Evolutionary conservation across 345 rosid genomes (phyloP).

Genomic region (Luvunga scandens): DNA sequence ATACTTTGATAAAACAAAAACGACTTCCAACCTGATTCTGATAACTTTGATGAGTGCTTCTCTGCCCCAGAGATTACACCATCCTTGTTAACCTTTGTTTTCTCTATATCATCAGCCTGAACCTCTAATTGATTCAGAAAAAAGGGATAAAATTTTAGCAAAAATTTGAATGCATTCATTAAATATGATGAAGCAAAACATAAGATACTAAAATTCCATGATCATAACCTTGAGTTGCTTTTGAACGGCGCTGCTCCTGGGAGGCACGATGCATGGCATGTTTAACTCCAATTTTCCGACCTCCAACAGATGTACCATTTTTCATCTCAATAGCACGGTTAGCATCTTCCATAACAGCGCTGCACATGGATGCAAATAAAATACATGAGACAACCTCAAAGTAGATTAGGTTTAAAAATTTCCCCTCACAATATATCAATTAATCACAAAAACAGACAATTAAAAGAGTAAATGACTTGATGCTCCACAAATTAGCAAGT

Average conservation of each 20-base stretch:
- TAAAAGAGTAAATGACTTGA: background rate
- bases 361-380: slow-evolving; percentile 22
- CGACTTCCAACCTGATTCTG: slow-evolving; percentile 30
- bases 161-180: background rate
- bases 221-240: slow-evolving; percentile 50
- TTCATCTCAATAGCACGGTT: slow-evolving; percentile 74
- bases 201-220: background rate
- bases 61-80: slow-evolving; percentile 29
- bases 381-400: background rate
- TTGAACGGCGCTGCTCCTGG: slow-evolving; percentile 65
- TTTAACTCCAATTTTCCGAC: slow-evolving; percentile 77
- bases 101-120: slow-evolving; percentile 34
- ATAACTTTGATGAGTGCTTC: slow-evolving; percentile 26
- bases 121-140: background rate
- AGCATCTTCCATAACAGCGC: slow-evolving; percentile 89
- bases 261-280: slow-evolving; percentile 81
- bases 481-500: background rate
- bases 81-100: slow-evolving; percentile 30
- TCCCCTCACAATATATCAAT: background rate
- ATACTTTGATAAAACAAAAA: slow-evolving; percentile 1
- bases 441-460: background rate
- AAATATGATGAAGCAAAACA: background rate
- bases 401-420: background rate
- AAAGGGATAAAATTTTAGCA: background rate
- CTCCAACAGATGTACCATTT: slow-evolving; percentile 64